These are phyloP conservation scores for Moricandia moricandioides DNA, from an alignment of 345 rosid species.

Conservation along the genomic window DNA sequence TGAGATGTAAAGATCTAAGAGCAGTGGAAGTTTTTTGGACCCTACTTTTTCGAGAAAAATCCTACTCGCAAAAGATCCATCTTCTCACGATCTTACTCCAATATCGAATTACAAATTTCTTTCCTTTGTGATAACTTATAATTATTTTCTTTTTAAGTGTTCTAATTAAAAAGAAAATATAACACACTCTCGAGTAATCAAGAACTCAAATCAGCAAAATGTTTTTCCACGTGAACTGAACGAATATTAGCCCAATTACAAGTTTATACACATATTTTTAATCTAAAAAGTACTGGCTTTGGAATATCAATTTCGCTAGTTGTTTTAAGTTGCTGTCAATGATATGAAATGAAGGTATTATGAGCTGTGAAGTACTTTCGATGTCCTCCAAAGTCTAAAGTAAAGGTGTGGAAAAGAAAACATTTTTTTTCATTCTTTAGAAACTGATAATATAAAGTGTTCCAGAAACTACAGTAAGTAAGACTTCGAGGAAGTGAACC, in stretches of 20 bases:
- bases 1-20: slow-evolving; percentile 5
- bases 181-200: background rate
- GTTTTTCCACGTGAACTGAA: background rate
- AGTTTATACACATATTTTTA: background rate
- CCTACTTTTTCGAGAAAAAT: slow-evolving; percentile 1
- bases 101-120: background rate
- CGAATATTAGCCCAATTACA: background rate
- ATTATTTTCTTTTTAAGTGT: background rate
- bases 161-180: background rate
- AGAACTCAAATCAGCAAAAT: background rate
- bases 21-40: slow-evolving; percentile 21
- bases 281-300: background rate
- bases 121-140: background rate
- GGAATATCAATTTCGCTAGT: background rate
- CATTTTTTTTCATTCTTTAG: background rate
- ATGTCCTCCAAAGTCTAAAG: slow-evolving; percentile 10
- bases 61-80: background rate
- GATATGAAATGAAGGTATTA: slow-evolving; percentile 11
- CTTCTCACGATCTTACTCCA: background rate
- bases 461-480: too few species aligned
- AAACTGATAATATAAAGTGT: background rate
- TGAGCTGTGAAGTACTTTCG: slow-evolving; percentile 16
- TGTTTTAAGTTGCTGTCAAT: background rate
- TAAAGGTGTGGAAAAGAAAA: background rate
- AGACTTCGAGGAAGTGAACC: too few species aligned